These are phyloP conservation scores for Gossypium herbaceum DNA, from an alignment of 345 rosid genomes.

Conservation along the genomic window DNA sequence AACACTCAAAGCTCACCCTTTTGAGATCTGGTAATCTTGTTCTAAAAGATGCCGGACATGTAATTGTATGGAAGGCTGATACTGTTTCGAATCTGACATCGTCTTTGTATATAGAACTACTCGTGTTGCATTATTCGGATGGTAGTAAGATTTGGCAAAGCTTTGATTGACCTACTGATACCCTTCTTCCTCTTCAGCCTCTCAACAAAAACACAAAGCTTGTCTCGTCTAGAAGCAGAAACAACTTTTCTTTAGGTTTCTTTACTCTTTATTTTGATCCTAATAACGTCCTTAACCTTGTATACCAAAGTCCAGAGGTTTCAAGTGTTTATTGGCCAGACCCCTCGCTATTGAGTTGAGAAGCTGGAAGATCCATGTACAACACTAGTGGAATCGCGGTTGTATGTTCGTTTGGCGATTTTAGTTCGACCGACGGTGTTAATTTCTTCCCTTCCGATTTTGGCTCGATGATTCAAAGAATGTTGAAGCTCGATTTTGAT, in stretches of 20 bases:
- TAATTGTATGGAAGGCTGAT: slow-evolving; percentile 17
- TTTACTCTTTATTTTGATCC: slow-evolving; percentile 23
- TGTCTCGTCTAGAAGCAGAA: slow-evolving; percentile 29
- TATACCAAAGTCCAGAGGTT: slow-evolving; percentile 18
- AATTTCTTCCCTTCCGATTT: slow-evolving; percentile 24
- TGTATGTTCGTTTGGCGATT: slow-evolving; percentile 17
- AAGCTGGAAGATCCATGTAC: slow-evolving; percentile 16
- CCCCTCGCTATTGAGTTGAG: neutral
- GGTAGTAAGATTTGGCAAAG: neutral
- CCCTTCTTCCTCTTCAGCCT: slow-evolving; percentile 38
- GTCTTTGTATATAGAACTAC: neutral
- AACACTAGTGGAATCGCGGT: slow-evolving; percentile 6
- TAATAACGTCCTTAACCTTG: slow-evolving; percentile 25
- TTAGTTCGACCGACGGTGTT: slow-evolving; percentile 22
- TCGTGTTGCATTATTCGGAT: slow-evolving; percentile 1
- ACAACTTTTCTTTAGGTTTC: slow-evolving; percentile 25
- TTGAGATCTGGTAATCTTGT: slow-evolving; percentile 8
- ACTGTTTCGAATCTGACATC: neutral
- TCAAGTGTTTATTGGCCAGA: slow-evolving; percentile 34
- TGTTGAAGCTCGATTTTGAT: slow-evolving; percentile 37
- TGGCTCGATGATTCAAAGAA: slow-evolving; percentile 21
- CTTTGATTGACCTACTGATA: slow-evolving; percentile 32
- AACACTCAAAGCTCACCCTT: slow-evolving; percentile 28
- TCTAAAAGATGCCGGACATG: slow-evolving; percentile 16
- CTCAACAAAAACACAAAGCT: slow-evolving; percentile 20